Evolutionary conservation across 2,329 filamentous ascomycete genomes (phyloP).

Genomic region (Fusarium longipes): DNA sequence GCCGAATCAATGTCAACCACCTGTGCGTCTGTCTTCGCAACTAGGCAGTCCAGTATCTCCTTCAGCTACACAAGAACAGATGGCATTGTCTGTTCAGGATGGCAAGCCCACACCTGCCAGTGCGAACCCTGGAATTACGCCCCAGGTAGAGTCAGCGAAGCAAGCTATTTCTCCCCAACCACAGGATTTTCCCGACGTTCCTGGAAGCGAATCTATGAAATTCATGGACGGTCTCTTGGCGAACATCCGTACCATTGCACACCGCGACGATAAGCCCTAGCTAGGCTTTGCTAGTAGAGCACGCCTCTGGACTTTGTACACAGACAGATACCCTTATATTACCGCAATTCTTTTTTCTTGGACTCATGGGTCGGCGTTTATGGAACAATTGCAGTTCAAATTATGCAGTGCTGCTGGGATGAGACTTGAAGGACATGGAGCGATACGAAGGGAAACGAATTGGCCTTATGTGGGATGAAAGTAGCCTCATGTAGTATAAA

Average conservation of each 20-base stretch:
- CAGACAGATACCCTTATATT: slow-evolving; percentile 21
- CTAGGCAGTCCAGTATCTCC: background rate
- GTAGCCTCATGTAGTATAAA: slow-evolving; percentile 26
- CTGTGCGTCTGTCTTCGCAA: background rate
- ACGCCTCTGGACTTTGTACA: slow-evolving; percentile 1
- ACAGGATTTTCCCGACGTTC: slow-evolving; percentile 57
- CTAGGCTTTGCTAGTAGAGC: slow-evolving; percentile 3
- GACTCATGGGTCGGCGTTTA: slow-evolving; percentile 31
- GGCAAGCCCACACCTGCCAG: background rate
- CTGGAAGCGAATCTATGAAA: slow-evolving; percentile 58
- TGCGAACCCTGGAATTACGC: background rate
- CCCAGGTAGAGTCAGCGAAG: background rate
- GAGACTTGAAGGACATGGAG: slow-evolving; percentile 1
- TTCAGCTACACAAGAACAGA: background rate
- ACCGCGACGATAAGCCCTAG: slow-evolving; percentile 23
- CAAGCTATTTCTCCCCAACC: slow-evolving; percentile 7
- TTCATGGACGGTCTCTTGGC: slow-evolving; percentile 65
- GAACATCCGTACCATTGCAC: slow-evolving; percentile 59
- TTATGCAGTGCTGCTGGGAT: slow-evolving; percentile 11
- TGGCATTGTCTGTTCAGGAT: background rate
- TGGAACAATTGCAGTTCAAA: background rate
- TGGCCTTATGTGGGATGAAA: slow-evolving; percentile 15
- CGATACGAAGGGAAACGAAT: slow-evolving; percentile 11
- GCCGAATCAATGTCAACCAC: background rate
- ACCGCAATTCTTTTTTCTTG: slow-evolving; percentile 2